Evolutionary conservation across 23 red algal species (phyloP).

Genomic region (Pyropia haitanensis): DNA sequence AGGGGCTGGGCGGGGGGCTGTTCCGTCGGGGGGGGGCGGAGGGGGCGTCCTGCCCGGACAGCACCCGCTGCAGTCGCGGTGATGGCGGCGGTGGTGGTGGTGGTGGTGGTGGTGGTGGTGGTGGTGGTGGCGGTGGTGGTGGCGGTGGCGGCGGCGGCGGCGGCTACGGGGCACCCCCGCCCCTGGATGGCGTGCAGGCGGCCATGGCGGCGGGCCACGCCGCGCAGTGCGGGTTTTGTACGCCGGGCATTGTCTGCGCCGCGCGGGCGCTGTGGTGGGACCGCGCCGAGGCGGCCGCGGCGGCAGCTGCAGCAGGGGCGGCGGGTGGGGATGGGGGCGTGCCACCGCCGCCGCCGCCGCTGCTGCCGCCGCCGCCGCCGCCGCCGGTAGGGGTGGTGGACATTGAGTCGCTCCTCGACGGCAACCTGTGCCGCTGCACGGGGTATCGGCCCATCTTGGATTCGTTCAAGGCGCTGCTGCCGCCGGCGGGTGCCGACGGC

Average conservation of each 20-base stretch:
- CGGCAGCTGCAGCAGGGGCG: neutral
- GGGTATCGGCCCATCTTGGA: slow-evolving; percentile 86
- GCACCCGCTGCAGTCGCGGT: too few species aligned
- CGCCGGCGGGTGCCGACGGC: neutral
- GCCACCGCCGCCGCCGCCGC: too few species aligned
- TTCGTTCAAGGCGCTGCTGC: slow-evolving; percentile 23
- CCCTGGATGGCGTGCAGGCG: slow-evolving; percentile 45
- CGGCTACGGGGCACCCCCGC: slow-evolving; percentile 48
- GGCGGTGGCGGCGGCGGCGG: slow-evolving; percentile 28
- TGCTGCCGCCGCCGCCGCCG: neutral
- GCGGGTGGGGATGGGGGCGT: too few species aligned
- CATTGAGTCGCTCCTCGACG: slow-evolving; percentile 64
- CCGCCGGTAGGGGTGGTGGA: slow-evolving; percentile 22
- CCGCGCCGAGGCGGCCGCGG: slow-evolving; percentile 1
- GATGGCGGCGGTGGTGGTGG: slow-evolving; percentile 38
- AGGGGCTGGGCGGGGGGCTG: slow-evolving; percentile 24
- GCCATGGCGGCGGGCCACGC: slow-evolving; percentile 32
- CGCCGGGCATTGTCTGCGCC: slow-evolving; percentile 70
- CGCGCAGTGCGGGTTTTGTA: slow-evolving; percentile 85
- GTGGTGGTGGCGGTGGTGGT: slow-evolving; percentile 34
- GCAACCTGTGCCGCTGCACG: slow-evolving; percentile 83
- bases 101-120: slow-evolving; percentile 29
- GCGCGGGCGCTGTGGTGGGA: slow-evolving; percentile 50
- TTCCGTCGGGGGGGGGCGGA: too few species aligned
- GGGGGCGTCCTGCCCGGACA: too few species aligned